Conservation (phyloP, 768 basidiomycete species). For the Mrakia gelida region DNA sequence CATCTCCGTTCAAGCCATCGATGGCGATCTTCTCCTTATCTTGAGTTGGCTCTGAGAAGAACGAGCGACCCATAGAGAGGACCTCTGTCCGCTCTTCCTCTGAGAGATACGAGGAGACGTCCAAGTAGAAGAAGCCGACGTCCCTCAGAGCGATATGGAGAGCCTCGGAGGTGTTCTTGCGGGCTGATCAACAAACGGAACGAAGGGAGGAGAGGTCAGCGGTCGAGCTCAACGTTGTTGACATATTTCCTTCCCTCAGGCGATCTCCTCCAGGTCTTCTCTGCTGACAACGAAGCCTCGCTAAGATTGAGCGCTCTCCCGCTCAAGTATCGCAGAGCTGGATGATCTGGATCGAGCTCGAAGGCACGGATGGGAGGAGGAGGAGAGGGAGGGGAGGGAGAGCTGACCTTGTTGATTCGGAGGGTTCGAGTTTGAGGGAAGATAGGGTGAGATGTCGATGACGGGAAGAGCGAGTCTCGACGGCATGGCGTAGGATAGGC, state of each 20-base stretch:
- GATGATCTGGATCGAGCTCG: not conserved
- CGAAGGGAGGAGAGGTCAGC: not conserved
- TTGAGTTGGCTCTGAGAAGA: conserved; percentile 67
- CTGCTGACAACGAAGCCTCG: too few relatives aligned
- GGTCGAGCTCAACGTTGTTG: not conserved
- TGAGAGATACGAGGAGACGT: conserved; percentile 60
- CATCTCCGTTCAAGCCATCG: conserved; percentile 55
- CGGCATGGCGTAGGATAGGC: not conserved
- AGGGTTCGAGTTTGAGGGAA: not conserved
- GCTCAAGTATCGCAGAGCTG: too few relatives aligned
- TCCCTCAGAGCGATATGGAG: conserved; percentile 70
- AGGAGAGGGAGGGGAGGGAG: not conserved
- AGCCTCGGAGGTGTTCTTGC: conserved; percentile 38
- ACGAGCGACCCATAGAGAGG: conserved; percentile 59
- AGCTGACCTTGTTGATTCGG: not conserved
- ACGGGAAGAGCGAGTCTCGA: not conserved
- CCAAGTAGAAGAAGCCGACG: conserved; percentile 81
- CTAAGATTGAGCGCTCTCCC: too few relatives aligned
- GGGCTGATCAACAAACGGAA: not conserved
- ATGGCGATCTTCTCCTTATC: conserved; percentile 74
- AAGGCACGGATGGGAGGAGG: not conserved
- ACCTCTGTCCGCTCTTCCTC: conserved; percentile 62
- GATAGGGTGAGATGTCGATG: conserved; percentile 6
- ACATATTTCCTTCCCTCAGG: not conserved
- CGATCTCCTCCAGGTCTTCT: too few relatives aligned